Evolutionary conservation across 495 filamentous ascomycete species (phyloP).

Genomic region (Sordaria brevicollis): DNA sequence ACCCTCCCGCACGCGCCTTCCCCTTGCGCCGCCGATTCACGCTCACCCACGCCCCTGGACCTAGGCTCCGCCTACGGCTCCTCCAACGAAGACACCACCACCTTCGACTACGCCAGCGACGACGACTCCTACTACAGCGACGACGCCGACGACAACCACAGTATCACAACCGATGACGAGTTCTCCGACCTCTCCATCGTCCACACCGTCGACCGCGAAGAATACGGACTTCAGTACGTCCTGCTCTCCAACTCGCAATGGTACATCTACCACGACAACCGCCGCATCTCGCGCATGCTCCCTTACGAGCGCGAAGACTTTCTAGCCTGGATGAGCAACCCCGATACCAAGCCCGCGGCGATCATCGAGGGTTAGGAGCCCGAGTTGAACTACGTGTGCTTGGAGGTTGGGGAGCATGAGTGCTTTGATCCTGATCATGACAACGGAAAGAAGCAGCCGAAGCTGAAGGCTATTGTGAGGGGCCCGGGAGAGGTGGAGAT

Average conservation of each 20-base stretch:
- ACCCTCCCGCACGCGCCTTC: background rate
- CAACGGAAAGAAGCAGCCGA: background rate
- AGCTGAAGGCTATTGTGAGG: background rate
- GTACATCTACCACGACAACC: background rate
- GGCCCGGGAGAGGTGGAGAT: background rate
- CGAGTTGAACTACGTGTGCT: no score
- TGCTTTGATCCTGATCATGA: background rate
- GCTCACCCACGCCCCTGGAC: background rate
- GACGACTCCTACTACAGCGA: no score
- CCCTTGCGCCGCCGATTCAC: background rate
- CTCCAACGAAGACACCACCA: background rate
- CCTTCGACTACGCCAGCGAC: background rate
- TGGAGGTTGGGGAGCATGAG: background rate
- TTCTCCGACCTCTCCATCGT: background rate
- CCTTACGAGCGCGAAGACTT: background rate
- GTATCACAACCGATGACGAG: background rate
- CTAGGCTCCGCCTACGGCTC: background rate
- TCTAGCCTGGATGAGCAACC: background rate
- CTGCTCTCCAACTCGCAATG: background rate
- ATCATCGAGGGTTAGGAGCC: background rate
- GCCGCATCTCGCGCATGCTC: background rate
- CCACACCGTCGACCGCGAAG: background rate
- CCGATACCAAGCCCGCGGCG: background rate
- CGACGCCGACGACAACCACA: no score
- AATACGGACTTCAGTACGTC: background rate